Percentiles rank a stretch among this genome's conserved stretches.
phyloP scores from a whole-genome alignment of 2,329 filamentous ascomycete genomes.

The Hirsutella minnesotensis region DNA sequence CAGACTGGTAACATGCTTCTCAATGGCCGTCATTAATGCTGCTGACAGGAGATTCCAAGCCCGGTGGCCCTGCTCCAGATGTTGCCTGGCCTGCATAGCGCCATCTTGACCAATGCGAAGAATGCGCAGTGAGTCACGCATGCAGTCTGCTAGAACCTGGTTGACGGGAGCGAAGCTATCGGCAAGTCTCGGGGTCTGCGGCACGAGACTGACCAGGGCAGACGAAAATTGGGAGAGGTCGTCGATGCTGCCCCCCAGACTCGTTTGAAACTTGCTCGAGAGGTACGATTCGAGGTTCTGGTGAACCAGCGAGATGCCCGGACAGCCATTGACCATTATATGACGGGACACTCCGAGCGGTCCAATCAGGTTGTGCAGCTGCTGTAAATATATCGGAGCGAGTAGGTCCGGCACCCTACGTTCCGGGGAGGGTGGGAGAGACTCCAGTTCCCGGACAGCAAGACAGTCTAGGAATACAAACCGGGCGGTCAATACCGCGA shows the following conservation, averaged over 20 bases:
- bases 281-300: constrained; percentile 19
- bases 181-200: constrained; percentile 32
- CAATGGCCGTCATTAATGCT: constrained; percentile 34
- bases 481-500: constrained; percentile 37
- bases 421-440: constrained; percentile 1
- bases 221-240: constrained; percentile 30
- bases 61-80: constrained; percentile 26
- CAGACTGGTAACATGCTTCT: constrained; percentile 43
- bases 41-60: constrained; percentile 31
- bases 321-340: constrained; percentile 7
- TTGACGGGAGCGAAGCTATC: constrained; percentile 29
- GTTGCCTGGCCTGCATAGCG: constrained; percentile 14
- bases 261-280: constrained; percentile 30
- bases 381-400: constrained; percentile 28
- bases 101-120: constrained; percentile 9
- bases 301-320: constrained; percentile 4
- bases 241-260: constrained; percentile 28
- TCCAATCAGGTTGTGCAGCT: constrained; percentile 22
- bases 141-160: constrained; percentile 20
- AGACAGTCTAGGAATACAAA: constrained; percentile 37
- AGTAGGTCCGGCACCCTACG: constrained; percentile 13
- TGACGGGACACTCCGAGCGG: constrained; percentile 7
- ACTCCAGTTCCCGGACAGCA: constrained; percentile 9
- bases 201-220: constrained; percentile 26
- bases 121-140: constrained; percentile 17